phyloP scores from a whole-genome alignment of 2,329 filamentous ascomycete species.

The Trichophaea hybrida region DNA sequence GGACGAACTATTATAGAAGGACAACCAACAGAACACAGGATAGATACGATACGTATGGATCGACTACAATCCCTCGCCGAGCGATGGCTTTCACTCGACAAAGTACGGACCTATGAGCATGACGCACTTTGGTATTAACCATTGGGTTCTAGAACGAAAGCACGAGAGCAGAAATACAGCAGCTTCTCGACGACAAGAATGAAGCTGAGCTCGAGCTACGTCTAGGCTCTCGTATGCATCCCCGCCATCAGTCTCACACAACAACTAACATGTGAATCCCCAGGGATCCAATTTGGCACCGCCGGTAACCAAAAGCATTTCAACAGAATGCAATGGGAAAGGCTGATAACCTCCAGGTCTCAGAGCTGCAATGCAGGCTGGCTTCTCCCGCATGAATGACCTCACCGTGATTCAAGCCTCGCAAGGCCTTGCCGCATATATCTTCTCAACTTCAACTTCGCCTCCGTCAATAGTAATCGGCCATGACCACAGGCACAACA shows the following conservation, averaged over 20 bases:
- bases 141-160: slow-evolving; percentile 19
- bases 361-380: slow-evolving; percentile 50
- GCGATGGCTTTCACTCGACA: slow-evolving; percentile 26
- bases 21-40: background rate
- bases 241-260: background rate
- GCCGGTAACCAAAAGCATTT: slow-evolving; percentile 12
- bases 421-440: slow-evolving; percentile 48
- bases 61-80: slow-evolving; percentile 6
- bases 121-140: background rate
- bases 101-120: slow-evolving; percentile 10
- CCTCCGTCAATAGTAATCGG: slow-evolving; percentile 41
- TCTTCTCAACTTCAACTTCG: slow-evolving; percentile 33
- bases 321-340: background rate
- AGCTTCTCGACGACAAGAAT: slow-evolving; percentile 19
- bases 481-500: slow-evolving; percentile 49
- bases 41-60: background rate
- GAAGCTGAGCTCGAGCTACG: slow-evolving; percentile 23
- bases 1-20: no score
- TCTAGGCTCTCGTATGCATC: slow-evolving; percentile 21
- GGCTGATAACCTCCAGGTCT: slow-evolving; percentile 35
- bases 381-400: slow-evolving; percentile 47
- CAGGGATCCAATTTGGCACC: slow-evolving; percentile 27
- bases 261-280: background rate
- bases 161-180: slow-evolving; percentile 25
- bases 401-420: slow-evolving; percentile 49